A percentile compares a stretch with the other conserved stretches of the same genome.
These are phyloP conservation scores for Xylaria sp. DNA, from an alignment of 2,329 filamentous ascomycete genomes.

Conservation along the genomic window DNA sequence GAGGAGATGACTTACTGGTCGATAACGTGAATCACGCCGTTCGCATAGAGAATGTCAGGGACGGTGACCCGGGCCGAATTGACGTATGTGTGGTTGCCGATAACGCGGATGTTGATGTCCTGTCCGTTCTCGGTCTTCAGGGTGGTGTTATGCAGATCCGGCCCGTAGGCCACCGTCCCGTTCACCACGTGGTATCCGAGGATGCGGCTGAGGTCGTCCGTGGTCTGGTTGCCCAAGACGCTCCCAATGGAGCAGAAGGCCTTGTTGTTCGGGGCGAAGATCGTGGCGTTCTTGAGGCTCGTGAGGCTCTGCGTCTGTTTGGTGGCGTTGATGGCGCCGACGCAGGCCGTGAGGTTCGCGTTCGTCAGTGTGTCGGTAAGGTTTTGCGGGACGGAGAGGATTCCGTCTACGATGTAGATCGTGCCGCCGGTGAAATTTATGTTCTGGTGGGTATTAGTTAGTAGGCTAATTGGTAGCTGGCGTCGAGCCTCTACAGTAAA, in stretches of 20 bases:
- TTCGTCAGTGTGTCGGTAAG: slow-evolving; percentile 48
- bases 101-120: slow-evolving; percentile 51
- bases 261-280: slow-evolving; percentile 67
- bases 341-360: slow-evolving; percentile 52
- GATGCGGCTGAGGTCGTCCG: slow-evolving; percentile 55
- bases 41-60: slow-evolving; percentile 56
- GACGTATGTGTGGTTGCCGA: slow-evolving; percentile 50
- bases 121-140: slow-evolving; percentile 52
- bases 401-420: slow-evolving; percentile 58
- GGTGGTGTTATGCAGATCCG: slow-evolving; percentile 40
- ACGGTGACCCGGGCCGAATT: slow-evolving; percentile 57
- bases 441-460: slow-evolving; percentile 43
- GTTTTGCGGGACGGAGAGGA: slow-evolving; percentile 53
- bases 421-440: slow-evolving; percentile 60
- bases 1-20: slow-evolving; percentile 53
- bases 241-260: slow-evolving; percentile 65
- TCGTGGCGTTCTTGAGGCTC: slow-evolving; percentile 56
- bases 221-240: slow-evolving; percentile 52
- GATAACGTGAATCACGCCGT: slow-evolving; percentile 63
- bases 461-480: background rate
- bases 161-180: slow-evolving; percentile 59
- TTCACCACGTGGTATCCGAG: slow-evolving; percentile 69
- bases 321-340: slow-evolving; percentile 52
- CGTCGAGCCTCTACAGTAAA: background rate
- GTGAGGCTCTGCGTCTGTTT: slow-evolving; percentile 51